Evolutionary conservation across 2,329 filamentous ascomycete species (phyloP).

Genomic region (Xylariaceae sp.): DNA sequence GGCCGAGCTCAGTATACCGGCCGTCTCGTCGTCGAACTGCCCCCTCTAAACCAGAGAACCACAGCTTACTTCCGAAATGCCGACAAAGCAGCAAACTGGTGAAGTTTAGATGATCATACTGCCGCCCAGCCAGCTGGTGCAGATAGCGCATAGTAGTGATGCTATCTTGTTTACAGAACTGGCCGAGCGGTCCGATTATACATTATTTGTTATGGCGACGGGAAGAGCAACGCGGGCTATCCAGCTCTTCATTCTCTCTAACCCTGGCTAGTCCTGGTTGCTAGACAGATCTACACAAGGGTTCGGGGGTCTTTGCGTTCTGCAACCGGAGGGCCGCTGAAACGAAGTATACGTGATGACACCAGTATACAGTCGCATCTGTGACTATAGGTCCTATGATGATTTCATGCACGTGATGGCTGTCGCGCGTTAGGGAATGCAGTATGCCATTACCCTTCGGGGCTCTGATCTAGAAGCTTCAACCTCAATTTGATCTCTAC

Average conservation of each 20-base stretch:
- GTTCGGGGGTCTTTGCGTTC: conserved; percentile 10
- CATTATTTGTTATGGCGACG: background rate
- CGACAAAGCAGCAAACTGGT: conserved; percentile 3
- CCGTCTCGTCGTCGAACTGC: background rate
- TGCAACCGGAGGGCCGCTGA: conserved; percentile 17
- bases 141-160: background rate
- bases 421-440: background rate
- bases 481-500: conserved; percentile 6
- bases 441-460: background rate
- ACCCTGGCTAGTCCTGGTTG: background rate
- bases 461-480: conserved; percentile 5
- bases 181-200: background rate
- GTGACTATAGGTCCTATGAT: conserved; percentile 2
- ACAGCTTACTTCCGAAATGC: background rate
- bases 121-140: background rate
- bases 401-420: conserved; percentile 16
- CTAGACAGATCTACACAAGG: conserved; percentile 19
- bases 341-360: conserved; percentile 18
- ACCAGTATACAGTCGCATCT: conserved; percentile 5
- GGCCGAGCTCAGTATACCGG: background rate
- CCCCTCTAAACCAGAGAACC: background rate
- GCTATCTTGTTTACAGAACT: background rate
- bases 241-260: background rate
- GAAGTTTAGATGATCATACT: background rate
- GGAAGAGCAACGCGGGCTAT: conserved; percentile 3